Conservation (phyloP, 805 yeast species). For the Groenewaldozyma salmanticensis region DNA sequence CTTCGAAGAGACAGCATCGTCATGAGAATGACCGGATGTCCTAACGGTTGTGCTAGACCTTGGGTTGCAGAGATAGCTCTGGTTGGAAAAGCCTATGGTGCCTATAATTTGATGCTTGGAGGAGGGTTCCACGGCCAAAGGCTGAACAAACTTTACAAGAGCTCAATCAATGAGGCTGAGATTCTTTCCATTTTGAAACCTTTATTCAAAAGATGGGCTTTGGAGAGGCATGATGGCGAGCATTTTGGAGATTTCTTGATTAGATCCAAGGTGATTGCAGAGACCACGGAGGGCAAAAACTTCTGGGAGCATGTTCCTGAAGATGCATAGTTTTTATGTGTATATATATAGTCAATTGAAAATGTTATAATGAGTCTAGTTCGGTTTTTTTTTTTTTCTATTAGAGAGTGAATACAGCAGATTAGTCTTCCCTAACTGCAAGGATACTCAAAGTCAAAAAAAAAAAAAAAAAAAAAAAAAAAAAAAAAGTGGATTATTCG, state of each 20-base stretch:
- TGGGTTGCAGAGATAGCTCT: constrained; percentile 96
- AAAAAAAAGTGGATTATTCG: no score
- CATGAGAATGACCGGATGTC: constrained; percentile 99
- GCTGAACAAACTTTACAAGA: constrained; percentile 78
- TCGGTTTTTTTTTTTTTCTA: not conserved
- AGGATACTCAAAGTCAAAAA: no score
- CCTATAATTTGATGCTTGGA: constrained; percentile 88
- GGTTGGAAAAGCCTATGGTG: constrained; percentile 90
- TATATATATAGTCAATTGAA: no score
- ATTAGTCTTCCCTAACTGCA: no score
- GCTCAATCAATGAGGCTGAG: constrained; percentile 85
- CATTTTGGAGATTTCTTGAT: constrained; percentile 92
- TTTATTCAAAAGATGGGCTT: constrained; percentile 86
- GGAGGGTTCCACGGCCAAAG: constrained; percentile 95
- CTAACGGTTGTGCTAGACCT: constrained; percentile 97
- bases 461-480: no score
- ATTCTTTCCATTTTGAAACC: constrained; percentile 70
- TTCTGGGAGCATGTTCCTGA: constrained; percentile 93
- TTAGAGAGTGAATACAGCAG: not conserved
- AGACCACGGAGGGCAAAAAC: constrained; percentile 81
- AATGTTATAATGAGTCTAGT: not conserved
- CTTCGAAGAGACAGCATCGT: constrained; percentile 89
- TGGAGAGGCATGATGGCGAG: constrained; percentile 84
- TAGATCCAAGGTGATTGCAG: constrained; percentile 78
- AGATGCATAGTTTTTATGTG: constrained; percentile 47